Base-by-base conservation (phyloP, 306 rosid genomes). In the Quercus ilex region DNA sequence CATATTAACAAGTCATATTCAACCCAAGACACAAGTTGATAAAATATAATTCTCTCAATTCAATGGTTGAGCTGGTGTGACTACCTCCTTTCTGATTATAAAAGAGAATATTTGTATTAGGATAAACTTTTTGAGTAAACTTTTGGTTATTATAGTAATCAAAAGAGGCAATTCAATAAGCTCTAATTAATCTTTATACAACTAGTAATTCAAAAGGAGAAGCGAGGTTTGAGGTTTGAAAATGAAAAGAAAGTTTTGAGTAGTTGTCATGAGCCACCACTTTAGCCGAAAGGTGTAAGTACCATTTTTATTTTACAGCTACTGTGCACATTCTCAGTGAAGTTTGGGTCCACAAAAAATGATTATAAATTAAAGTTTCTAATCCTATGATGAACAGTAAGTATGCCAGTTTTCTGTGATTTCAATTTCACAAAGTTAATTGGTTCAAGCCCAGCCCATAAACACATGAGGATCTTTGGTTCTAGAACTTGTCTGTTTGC, bases 211-310 rank as follows among this genome's bases (percentile, higher is more conserved):
- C 7, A 28, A 21, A 18, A 8, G 72, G 13, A 68, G 52, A 38
- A 35, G 67, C 15, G 12, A 3, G 72, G 72, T 46, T 33, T 18
- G 52, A 63, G 33, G n/a, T 28, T 63, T 28, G 41, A 63, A 26
- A 28, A 14, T 26, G 69, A 26, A 26, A 68, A 35, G 52, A n/a
- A 35, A 7, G 72, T 33, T 6, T 5, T 12, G 53, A 49, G 53
- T 10, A 0, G 53, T 8, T 8, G 46, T 41, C 46, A 41, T 35
- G 72, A 35, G 52, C 53, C 72, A 30, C 74, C 15, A 20, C 74
- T 73, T 79, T 73, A 33, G 78, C 83, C 78, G 78, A 79, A 79
- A 79, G 78, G 30, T 51, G 0, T 10, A 73, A 62, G 8, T 19
- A 5, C 6, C 72, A 64, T 64, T 31, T 41, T 8, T 41, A 8